Percentiles rank a stretch among this genome's conserved stretches.
Conservation (phyloP, 176 grass and related monocot genomes). For the Ensete ventricosum region DNA sequence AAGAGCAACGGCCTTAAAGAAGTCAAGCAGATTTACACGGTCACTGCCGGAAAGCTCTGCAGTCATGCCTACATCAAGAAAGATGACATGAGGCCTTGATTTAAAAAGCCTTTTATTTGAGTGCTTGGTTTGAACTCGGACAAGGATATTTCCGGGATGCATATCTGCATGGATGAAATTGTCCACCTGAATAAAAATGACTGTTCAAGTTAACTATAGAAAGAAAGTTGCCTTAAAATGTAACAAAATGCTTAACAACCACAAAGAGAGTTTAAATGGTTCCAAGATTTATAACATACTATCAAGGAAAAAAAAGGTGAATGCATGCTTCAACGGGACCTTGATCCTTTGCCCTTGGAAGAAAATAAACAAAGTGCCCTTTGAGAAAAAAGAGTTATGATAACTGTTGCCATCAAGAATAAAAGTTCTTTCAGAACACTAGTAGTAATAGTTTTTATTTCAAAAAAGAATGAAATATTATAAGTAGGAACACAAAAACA, state of each 20-base stretch:
- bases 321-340: not conserved
- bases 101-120: slow-evolving; percentile 50
- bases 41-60: slow-evolving; percentile 88
- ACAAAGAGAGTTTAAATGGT: not conserved
- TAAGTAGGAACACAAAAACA: no score
- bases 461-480: no score
- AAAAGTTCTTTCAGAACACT: no score
- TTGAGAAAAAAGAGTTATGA: no score
- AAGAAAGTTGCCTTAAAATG: not conserved
- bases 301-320: not conserved
- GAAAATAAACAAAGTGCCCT: no score
- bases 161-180: slow-evolving; percentile 99
- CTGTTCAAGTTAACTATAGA: not conserved
- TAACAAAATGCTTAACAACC: not conserved
- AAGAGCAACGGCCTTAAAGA: slow-evolving; percentile 90
- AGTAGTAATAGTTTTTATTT: no score
- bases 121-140: slow-evolving; percentile 50
- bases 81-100: slow-evolving; percentile 89
- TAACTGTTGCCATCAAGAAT: no score
- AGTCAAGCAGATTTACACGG: slow-evolving; percentile 79
- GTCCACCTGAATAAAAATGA: slow-evolving; percentile 62
- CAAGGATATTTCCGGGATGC: slow-evolving; percentile 98
- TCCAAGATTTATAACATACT: not conserved
- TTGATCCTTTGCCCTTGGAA: not conserved
- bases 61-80: slow-evolving; percentile 98